A percentile compares a stretch with the other conserved stretches of the same genome.
These are phyloP conservation scores for Phytophthora cactorum DNA, from an alignment of 352 stramenopile genomes.

Conservation along the genomic window DNA sequence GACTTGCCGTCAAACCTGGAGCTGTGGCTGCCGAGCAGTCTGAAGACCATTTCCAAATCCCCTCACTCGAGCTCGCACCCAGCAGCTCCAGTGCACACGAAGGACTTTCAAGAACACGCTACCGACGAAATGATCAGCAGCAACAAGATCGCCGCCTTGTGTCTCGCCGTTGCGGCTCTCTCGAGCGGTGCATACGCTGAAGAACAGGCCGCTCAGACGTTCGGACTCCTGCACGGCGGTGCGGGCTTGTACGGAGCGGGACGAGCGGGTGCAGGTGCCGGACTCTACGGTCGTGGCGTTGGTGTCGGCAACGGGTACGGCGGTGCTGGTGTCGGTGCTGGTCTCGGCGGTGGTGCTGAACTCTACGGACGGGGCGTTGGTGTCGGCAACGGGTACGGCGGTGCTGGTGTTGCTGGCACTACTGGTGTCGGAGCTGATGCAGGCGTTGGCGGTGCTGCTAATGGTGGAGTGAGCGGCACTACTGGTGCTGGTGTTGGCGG, in stretches of 20 bases:
- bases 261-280: too few species aligned
- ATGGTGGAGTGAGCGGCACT: too few species aligned
- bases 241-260: too few species aligned
- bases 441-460: too few species aligned
- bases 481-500: too few species aligned
- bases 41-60: conserved; percentile 16
- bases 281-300: conserved; percentile 1
- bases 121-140: conserved; percentile 14
- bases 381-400: background rate
- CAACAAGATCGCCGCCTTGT: conserved; percentile 21
- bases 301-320: background rate
- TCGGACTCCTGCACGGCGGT: conserved; percentile 1
- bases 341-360: background rate
- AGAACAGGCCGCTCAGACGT: conserved; percentile 21
- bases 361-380: conserved; percentile 1
- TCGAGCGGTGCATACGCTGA: conserved; percentile 3
- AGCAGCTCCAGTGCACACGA: background rate
- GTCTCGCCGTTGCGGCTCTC: conserved; percentile 15
- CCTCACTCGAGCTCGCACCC: conserved; percentile 8
- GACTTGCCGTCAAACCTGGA: too few species aligned
- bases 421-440: background rate
- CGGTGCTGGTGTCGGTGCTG: background rate
- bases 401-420: background rate
- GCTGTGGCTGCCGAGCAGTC: too few species aligned
- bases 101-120: conserved; percentile 3